These are phyloP conservation scores for Physcomitrellopsis africana DNA, from an alignment of 225 moss, liverwort and hornwort species.

Conservation along the genomic window DNA sequence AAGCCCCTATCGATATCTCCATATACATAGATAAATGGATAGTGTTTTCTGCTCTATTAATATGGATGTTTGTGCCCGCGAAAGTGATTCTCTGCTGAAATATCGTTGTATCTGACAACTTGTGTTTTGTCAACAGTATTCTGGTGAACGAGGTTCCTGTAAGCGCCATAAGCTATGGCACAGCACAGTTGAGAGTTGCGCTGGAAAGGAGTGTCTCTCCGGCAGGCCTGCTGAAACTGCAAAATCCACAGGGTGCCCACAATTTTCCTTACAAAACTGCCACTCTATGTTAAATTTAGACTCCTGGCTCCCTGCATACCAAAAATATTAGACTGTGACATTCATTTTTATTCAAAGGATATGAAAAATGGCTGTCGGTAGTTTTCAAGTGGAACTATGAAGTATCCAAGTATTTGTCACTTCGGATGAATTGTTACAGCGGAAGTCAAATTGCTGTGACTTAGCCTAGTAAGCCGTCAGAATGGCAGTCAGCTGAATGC, in stretches of 20 bases:
- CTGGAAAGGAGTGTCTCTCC: conserved; percentile 19
- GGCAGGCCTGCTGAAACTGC: conserved; percentile 1
- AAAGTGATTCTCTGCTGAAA: conserved; percentile 22
- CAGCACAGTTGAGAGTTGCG: conserved; percentile 4
- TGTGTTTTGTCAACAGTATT: conserved; percentile 33
- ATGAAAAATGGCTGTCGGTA: too few relatives aligned
- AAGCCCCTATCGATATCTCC: conserved; percentile 9
- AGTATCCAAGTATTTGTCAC: too few relatives aligned
- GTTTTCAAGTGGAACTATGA: too few relatives aligned
- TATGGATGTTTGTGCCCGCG: neutral
- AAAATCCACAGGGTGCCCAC: conserved; percentile 26
- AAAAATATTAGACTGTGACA: conserved; percentile 28
- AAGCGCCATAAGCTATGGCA: conserved; percentile 2
- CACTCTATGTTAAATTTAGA: conserved; percentile 19
- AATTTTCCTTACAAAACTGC: conserved; percentile 32
- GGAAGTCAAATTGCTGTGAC: too few relatives aligned
- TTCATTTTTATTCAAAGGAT: too few relatives aligned
- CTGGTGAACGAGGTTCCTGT: conserved; percentile 20
- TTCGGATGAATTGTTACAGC: too few relatives aligned
- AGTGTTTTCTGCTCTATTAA: neutral
- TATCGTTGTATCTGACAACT: neutral
- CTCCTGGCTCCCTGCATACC: conserved; percentile 35
- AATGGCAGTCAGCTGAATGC: too few relatives aligned
- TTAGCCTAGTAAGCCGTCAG: too few relatives aligned
- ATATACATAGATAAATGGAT: neutral